Evolutionary conservation across 306 rosid genomes (phyloP).

Genomic region (Luffa acutangula): DNA sequence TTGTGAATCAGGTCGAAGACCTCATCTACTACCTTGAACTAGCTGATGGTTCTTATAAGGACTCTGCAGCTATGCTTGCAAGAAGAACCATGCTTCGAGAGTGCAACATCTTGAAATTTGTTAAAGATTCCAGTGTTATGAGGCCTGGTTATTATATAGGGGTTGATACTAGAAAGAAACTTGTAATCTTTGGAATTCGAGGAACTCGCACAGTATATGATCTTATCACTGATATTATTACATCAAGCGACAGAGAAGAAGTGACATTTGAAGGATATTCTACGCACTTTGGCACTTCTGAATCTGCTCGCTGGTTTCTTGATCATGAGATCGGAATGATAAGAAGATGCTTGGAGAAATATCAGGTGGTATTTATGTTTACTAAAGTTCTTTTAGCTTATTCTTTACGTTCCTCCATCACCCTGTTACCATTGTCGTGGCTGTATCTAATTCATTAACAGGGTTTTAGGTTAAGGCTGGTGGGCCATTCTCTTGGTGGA

Average conservation of each 20-base stretch:
- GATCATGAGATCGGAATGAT: constrained; percentile 55
- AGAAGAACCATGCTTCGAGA: constrained; percentile 84
- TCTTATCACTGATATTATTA: constrained; percentile 74
- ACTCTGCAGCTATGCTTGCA: constrained; percentile 44
- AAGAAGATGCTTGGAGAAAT: constrained; percentile 56
- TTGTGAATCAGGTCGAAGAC: constrained; percentile 66
- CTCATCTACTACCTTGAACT: constrained; percentile 81
- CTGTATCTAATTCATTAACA: constrained; percentile 52
- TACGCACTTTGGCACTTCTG: constrained; percentile 83
- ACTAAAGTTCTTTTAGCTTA: constrained; percentile 5
- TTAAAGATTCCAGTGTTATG: constrained; percentile 63
- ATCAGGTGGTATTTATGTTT: constrained; percentile 44
- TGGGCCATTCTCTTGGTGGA: constrained; percentile 98
- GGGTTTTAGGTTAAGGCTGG: constrained; percentile 89
- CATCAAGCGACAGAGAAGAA: constrained; percentile 62
- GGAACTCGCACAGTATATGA: constrained; percentile 89
- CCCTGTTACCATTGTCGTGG: constrained; percentile 10
- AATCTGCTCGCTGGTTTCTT: constrained; percentile 96
- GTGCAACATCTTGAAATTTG: constrained; percentile 75
- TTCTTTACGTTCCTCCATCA: constrained; percentile 5
- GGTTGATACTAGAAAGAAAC: constrained; percentile 60
- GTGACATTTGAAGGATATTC: constrained; percentile 82
- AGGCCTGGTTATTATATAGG: constrained; percentile 93
- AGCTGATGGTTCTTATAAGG: constrained; percentile 73
- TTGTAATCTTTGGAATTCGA: constrained; percentile 78